These are phyloP conservation scores for Selaginella moellendorffii DNA, from an alignment of 75 land plant genomes.

Conservation along the genomic window DNA sequence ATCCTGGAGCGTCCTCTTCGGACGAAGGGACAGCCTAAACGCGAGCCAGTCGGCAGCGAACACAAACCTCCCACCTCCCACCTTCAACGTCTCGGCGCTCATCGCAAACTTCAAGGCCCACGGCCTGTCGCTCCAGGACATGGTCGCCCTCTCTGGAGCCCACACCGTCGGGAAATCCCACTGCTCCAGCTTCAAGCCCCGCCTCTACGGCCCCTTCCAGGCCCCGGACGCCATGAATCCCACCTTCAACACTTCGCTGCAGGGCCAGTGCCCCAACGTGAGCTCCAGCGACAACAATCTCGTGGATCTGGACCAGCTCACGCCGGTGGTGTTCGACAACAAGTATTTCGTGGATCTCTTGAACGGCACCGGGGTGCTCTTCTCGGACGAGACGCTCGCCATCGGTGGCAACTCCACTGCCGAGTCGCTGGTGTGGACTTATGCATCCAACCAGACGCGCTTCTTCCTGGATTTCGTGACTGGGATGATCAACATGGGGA, in stretches of 20 bases:
- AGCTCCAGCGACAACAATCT: constrained; percentile 17
- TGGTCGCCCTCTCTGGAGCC: constrained; percentile 19
- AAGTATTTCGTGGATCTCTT: constrained; percentile 24
- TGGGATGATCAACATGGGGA: constrained; percentile 38
- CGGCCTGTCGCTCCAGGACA: constrained; percentile 4
- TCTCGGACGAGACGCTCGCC: constrained; percentile 31
- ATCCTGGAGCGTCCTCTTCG: background rate
- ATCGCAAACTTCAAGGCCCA: constrained; percentile 7
- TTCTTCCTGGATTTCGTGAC: constrained; percentile 27
- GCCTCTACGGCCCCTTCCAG: constrained; percentile 15
- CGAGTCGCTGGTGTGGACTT: constrained; percentile 23
- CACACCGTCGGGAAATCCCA: constrained; percentile 66
- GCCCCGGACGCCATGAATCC: constrained; percentile 13
- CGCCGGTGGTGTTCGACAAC: constrained; percentile 22
- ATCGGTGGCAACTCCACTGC: constrained; percentile 13
- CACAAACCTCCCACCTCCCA: constrained; percentile 1
- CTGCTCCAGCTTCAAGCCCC: constrained; percentile 38
- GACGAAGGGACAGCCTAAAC: background rate
- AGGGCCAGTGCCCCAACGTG: constrained; percentile 28
- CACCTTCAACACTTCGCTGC: constrained; percentile 23
- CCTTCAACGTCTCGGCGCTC: background rate
- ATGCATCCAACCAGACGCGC: constrained; percentile 6
- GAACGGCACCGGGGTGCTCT: constrained; percentile 23
- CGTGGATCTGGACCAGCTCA: constrained; percentile 9
- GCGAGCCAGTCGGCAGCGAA: constrained; percentile 2